phyloP scores from a whole-genome alignment of 2,329 filamentous ascomycete genomes.

The Zasmidium angulare region DNA sequence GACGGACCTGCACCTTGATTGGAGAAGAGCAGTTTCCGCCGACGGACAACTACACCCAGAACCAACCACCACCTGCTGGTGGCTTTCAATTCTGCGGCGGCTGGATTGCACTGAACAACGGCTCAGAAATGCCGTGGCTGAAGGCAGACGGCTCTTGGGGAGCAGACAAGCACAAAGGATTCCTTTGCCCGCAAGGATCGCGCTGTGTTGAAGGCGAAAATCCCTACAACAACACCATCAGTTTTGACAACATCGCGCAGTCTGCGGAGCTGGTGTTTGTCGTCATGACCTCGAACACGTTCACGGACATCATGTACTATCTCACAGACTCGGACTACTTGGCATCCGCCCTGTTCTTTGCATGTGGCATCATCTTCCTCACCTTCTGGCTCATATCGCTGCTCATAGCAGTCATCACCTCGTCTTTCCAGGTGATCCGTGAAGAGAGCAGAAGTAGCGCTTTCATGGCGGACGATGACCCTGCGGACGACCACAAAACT shows the following conservation, averaged over 20 bases:
- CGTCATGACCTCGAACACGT: conserved; percentile 98
- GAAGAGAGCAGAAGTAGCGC: conserved; percentile 95
- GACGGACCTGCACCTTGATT: conserved; percentile 47
- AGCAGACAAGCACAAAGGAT: conserved; percentile 69
- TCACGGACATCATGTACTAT: conserved; percentile 90
- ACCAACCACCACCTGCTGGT: conserved; percentile 42
- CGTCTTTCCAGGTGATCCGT: conserved; percentile 95
- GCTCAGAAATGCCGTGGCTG: conserved; percentile 66
- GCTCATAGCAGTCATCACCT: conserved; percentile 93
- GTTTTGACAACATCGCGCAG: conserved; percentile 91
- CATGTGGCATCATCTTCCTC: conserved; percentile 77
- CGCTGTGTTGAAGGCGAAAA: conserved; percentile 76
- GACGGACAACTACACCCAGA: conserved; percentile 20
- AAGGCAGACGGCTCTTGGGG: conserved; percentile 54
- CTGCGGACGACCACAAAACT: conserved; percentile 26
- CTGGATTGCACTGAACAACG: conserved; percentile 60
- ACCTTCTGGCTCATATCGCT: conserved; percentile 96
- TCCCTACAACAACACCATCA: conserved; percentile 82
- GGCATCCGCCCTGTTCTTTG: conserved; percentile 75
- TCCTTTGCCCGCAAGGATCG: conserved; percentile 80
- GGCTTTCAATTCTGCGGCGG: conserved; percentile 82
- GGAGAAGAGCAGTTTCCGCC: conserved; percentile 41
- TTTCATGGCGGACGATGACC: conserved; percentile 72
- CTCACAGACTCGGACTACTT: conserved; percentile 91
- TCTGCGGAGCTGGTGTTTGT: conserved; percentile 95